Conservation (phyloP, 768 basidiomycete genomes). For the Tricholoma furcatifolium region DNA sequence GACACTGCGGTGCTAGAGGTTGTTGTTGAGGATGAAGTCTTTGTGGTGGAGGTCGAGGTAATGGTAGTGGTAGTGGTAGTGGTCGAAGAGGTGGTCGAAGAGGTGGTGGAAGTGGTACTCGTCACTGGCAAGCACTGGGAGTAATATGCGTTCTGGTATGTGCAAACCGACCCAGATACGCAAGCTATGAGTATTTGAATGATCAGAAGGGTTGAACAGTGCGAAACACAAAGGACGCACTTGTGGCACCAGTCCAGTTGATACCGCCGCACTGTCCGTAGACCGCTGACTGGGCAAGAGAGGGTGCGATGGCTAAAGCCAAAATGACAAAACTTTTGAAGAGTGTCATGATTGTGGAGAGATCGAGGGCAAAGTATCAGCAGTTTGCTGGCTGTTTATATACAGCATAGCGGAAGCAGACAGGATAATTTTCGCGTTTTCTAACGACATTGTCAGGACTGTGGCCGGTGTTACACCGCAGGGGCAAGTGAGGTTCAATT, state of each 20-base stretch:
- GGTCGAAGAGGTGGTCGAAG: not conserved
- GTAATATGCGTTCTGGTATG: conserved; percentile 37
- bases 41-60: conserved; percentile 15
- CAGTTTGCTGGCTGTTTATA: not conserved
- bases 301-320: conserved; percentile 16
- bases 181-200: conserved; percentile 22
- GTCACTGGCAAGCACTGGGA: conserved; percentile 40
- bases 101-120: conserved; percentile 17
- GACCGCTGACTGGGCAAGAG: conserved; percentile 17
- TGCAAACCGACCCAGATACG: conserved; percentile 35
- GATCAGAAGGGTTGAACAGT: not conserved
- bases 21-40: conserved; percentile 8
- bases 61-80: not conserved
- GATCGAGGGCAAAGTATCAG: not conserved
- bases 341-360: conserved; percentile 13
- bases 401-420: not conserved
- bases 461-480: conserved; percentile 1
- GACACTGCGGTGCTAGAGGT: conserved; percentile 12
- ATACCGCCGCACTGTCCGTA: conserved; percentile 26
- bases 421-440: not conserved
- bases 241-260: conserved; percentile 30
- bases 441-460: not conserved
- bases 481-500: not conserved
- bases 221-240: conserved; percentile 14
- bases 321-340: conserved; percentile 15